These are phyloP conservation scores for Teratosphaeria epicoccoides DNA, from an alignment of 2,329 filamentous ascomycete genomes.

Conservation along the genomic window DNA sequence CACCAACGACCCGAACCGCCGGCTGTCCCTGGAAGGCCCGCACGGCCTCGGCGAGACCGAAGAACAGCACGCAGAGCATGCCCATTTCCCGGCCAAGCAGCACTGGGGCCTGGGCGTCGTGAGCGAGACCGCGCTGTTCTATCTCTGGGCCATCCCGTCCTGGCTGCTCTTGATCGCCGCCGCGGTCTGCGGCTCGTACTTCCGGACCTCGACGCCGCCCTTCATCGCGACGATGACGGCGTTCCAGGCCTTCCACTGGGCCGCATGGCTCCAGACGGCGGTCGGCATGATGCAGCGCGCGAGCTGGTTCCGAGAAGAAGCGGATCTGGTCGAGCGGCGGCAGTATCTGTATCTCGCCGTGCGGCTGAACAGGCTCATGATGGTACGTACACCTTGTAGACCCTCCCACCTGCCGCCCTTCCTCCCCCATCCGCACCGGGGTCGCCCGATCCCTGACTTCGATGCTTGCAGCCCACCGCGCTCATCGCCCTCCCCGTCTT, in stretches of 20 bases:
- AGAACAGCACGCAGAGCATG: conserved; percentile 20
- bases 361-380: conserved; percentile 22
- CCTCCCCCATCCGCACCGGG: neutral
- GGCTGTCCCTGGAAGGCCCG: conserved; percentile 1
- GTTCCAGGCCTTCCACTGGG: conserved; percentile 22
- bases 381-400: conserved; percentile 13
- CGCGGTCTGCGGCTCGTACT: conserved; percentile 15
- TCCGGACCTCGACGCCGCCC: conserved; percentile 9
- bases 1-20: conserved; percentile 3
- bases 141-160: conserved; percentile 18
- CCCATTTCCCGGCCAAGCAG: conserved; percentile 11
- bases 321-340: conserved; percentile 21
- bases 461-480: conserved; percentile 19
- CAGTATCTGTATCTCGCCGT: conserved; percentile 24
- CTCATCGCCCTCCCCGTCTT: conserved; percentile 23
- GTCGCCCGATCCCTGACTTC: too few species aligned
- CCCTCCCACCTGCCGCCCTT: neutral
- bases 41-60: conserved; percentile 19
- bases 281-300: conserved; percentile 24
- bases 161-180: conserved; percentile 21
- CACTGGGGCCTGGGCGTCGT: conserved; percentile 21
- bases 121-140: conserved; percentile 21
- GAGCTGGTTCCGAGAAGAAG: conserved; percentile 25
- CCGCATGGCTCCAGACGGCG: conserved; percentile 25
- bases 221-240: conserved; percentile 18